Conservation (phyloP, 192 early-diverging fungal species). For the Mortierella antarctica region DNA sequence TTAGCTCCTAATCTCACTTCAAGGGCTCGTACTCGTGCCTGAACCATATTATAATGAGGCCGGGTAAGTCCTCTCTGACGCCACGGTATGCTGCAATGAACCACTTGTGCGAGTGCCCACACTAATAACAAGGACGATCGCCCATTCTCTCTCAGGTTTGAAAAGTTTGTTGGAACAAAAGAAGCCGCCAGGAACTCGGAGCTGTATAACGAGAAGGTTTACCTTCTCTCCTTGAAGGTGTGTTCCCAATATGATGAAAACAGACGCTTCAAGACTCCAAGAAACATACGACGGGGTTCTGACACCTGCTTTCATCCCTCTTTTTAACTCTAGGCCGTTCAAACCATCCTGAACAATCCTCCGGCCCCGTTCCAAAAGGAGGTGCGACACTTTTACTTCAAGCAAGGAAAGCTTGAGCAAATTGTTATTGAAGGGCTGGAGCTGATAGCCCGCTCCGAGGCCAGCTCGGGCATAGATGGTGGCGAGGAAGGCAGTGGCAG, state of each 20-base stretch:
- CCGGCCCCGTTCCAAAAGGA: constrained; percentile 37
- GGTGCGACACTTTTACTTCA: constrained; percentile 42
- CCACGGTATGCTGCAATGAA: not conserved
- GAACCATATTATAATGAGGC: constrained; percentile 71
- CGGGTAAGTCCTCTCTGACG: constrained; percentile 37
- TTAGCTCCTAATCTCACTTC: constrained; percentile 63
- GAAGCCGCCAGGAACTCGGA: constrained; percentile 58
- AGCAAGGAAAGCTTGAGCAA: constrained; percentile 32
- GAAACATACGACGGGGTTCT: not conserved
- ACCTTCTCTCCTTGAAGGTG: constrained; percentile 57
- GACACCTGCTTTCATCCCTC: not conserved
- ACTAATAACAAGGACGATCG: not conserved
- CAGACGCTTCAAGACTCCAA: not conserved
- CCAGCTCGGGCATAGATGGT: not conserved
- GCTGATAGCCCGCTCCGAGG: constrained; percentile 35
- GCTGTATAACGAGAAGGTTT: constrained; percentile 71
- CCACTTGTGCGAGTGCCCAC: not conserved
- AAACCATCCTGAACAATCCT: constrained; percentile 47
- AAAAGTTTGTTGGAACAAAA: constrained; percentile 62
- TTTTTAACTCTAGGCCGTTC: constrained; percentile 24
- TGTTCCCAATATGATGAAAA: not conserved
- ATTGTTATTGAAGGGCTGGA: constrained; percentile 50
- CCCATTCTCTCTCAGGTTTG: constrained; percentile 44
- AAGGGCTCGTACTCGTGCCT: constrained; percentile 64
- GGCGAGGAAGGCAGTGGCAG: not conserved